A percentile compares a stretch with the other conserved stretches of the same genome.
phyloP scores from a whole-genome alignment of 176 grass and related monocot genomes.

The Urochloa ruziziensis region DNA sequence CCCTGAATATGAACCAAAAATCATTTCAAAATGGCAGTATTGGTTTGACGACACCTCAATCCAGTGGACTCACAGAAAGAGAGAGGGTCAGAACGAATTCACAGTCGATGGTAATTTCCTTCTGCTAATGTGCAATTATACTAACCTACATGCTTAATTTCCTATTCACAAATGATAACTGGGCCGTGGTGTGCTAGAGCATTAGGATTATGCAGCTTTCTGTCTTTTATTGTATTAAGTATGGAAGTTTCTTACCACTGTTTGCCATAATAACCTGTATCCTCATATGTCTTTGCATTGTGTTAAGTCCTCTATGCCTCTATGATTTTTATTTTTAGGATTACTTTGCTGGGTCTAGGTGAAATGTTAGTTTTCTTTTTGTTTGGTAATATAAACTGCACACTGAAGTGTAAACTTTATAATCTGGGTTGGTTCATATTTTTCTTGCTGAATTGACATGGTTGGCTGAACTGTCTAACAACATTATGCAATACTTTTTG shows the following conservation, averaged over 20 bases:
- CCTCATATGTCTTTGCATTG: not conserved
- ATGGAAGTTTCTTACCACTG: constrained; percentile 7
- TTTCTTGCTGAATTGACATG: constrained; percentile 5
- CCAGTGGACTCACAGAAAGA: constrained; percentile 41
- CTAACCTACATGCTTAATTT: not conserved
- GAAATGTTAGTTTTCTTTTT: not conserved
- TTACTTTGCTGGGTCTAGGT: constrained; percentile 1
- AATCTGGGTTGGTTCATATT: not conserved
- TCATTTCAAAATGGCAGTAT: constrained; percentile 26
- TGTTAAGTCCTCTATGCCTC: not conserved
- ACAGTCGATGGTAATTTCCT: constrained; percentile 57
- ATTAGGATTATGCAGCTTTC: not conserved
- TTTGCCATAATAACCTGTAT: not conserved
- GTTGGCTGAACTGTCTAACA: not conserved
- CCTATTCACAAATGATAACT: not conserved
- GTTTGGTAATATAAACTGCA: constrained; percentile 17
- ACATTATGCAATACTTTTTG: not conserved
- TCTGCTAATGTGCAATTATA: constrained; percentile 10
- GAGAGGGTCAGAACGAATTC: constrained; percentile 38
- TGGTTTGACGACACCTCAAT: constrained; percentile 21
- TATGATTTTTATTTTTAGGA: not conserved
- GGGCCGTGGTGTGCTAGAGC: not conserved
- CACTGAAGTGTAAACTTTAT: not conserved
- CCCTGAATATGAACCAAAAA: constrained; percentile 23
- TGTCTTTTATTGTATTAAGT: not conserved